Evolutionary conservation across 306 rosid species (phyloP), one percentile per base, ranked within the genome.

Genomic region (Cucumis melo): DNA sequence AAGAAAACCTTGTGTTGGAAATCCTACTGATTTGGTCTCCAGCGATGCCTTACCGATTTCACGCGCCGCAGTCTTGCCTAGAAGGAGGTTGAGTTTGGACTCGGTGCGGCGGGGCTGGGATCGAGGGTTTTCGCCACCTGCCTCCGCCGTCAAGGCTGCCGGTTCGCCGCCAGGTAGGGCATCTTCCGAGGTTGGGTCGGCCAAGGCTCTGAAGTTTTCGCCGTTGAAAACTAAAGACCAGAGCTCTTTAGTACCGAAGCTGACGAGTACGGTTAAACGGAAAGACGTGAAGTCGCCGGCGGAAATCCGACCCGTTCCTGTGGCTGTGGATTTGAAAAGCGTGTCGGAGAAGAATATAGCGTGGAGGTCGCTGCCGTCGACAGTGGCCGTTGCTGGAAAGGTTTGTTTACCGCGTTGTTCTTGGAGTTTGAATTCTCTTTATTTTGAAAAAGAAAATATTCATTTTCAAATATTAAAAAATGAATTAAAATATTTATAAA

Each of bases 31-130:
- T 54, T 80, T 91, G 82, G 87, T 89, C 17, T 79, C 93, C 1
- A 81, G 84, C 19, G 89, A 87, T 3, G 78, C 53, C 32, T 58
- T 87, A 24, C 81, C 51, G 65, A 44, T 77, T 59, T 48, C 63
- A 48, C 51, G 76, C 19, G 61, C 68, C 68, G 17, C 36, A 2
- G 65, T 39, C 58, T 12, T 54, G 58, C 20, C 58, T 4, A 66
- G 78, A 84, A 84, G 93, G 63, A 87, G 96, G 80, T 62, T 91
- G 82, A 91, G 96, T 73, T 82, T 91, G 83, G 96, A 89, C 83
- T 91, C 93, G 8, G 58, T 89, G 1, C 86, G 89, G 75, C 83
- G 87, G 48, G 86, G 71, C 38, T 91, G 93, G 96, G 88, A 84
- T 62, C 84, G 83, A 20, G 68, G 73, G 7, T 27, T 80, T n/a